phyloP scores from a whole-genome alignment of 1,284 basidiomycete species.

The Boletellus dicymbophilus region DNA sequence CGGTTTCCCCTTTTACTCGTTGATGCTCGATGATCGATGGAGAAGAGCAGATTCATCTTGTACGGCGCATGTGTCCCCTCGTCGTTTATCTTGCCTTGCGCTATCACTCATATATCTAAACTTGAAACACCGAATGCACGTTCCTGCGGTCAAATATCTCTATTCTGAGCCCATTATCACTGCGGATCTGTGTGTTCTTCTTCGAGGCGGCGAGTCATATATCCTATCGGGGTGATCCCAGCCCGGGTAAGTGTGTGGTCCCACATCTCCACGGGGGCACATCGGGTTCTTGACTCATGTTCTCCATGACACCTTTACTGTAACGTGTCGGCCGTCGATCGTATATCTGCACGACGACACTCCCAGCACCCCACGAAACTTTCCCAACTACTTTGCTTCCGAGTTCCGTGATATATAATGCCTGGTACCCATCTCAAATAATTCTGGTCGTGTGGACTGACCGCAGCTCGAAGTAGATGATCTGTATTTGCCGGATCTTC shows the following conservation, averaged over 20 bases:
- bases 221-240: conserved; percentile 27
- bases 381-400: neutral
- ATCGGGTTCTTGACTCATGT: conserved; percentile 3
- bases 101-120: conserved; percentile 33
- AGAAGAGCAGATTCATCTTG: conserved; percentile 13
- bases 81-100: conserved; percentile 17
- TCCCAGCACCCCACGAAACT: neutral
- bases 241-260: conserved; percentile 1
- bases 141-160: conserved; percentile 14
- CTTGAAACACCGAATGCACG: conserved; percentile 22
- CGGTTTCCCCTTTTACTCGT: conserved; percentile 43
- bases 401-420: conserved; percentile 12
- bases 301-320: conserved; percentile 10
- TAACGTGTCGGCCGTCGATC: conserved; percentile 9
- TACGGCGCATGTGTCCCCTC: conserved; percentile 11
- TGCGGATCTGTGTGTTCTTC: conserved; percentile 16
- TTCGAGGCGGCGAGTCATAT: conserved; percentile 19
- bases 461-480: conserved; percentile 2
- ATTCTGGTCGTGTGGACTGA: conserved; percentile 1
- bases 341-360: neutral
- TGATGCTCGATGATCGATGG: conserved; percentile 27
- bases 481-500: conserved; percentile 19
- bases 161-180: conserved; percentile 19
- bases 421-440: conserved; percentile 10
- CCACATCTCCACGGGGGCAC: conserved; percentile 5